Evolutionary conservation across 805 yeast species (phyloP), one percentile per base, ranked within the genome.

Genomic region (Nakazawaea ernobii): DNA sequence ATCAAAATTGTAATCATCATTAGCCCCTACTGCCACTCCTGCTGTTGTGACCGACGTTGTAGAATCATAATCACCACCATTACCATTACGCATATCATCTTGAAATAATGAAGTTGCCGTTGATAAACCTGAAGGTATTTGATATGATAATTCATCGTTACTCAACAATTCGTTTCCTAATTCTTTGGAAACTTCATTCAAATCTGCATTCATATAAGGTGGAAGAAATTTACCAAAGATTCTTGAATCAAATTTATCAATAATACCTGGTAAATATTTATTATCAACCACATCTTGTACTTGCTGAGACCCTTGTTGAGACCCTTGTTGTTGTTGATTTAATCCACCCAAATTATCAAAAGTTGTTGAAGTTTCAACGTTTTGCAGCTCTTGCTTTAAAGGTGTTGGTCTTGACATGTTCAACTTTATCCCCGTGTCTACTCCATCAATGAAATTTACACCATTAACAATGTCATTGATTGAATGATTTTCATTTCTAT

Each of bases 171-270:
- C 44, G 24, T 24, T n/a, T 6, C 41, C 36, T 30, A 45, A 45
- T 10, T 45, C 48, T 14, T 26, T 24, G 2, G 48, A 37, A 10
- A 35, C 24, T 14, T 39, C 28, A 35, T 33, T 39, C 27, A 45
- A 45, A 20, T 51, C 51, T 20, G 63, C 55, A 32, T 60, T 53
- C 95, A 87, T 87, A 59, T 86, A 87, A 3, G 95, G 94, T 2
- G 96, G 96, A 42, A 87, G 60, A 53, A 85, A 82, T 35, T 86
- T 68, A 1, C 96, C 97, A 69, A 89, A 89, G 15, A 89, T 74
- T 58, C 87, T 91, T 58, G 87, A 79, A 60, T 89, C 97, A 41
- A 89, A 65, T 54, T 84, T 86, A 61, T 89, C 96, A 72, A 89
- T 84, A 38, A 86, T 83, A 4, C 95, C 94, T 1, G 94, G 88